Percentiles rank a stretch among this genome's conserved stretches.
phyloP scores from a whole-genome alignment of 73 alveolate species.

The Paramecium sexaurelia region DNA sequence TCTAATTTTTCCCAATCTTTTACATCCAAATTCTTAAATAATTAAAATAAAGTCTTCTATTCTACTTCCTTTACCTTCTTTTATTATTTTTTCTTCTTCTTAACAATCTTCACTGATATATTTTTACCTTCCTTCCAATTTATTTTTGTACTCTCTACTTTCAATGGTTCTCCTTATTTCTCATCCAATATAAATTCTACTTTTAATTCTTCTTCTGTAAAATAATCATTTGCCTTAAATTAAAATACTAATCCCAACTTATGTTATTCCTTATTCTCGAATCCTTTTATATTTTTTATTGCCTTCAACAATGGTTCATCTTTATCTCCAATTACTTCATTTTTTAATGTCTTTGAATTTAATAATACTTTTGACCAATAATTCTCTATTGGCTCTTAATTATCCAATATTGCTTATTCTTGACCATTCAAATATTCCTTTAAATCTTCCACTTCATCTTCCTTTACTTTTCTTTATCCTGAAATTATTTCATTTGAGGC shows the following conservation, averaged over 20 bases:
- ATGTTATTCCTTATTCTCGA: neutral
- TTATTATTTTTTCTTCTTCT: conserved; percentile 36
- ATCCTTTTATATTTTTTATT: neutral
- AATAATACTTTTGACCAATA: conserved; percentile 37
- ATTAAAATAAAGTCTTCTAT: neutral
- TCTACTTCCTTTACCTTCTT: conserved; percentile 43
- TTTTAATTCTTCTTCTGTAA: neutral
- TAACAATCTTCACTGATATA: neutral
- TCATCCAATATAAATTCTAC: conserved; percentile 14
- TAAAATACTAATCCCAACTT: neutral
- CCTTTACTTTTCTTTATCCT: neutral
- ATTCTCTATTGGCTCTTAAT: conserved; percentile 26
- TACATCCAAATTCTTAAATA: conserved; percentile 14
- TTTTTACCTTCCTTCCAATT: conserved; percentile 46
- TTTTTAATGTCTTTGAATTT: conserved; percentile 35
- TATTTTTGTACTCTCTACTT: neutral
- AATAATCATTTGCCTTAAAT: conserved; percentile 15
- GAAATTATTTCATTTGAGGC: conserved; percentile 28
- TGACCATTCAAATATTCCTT: neutral
- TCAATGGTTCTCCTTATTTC: neutral
- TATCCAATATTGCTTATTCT: neutral
- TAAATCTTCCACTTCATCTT: neutral
- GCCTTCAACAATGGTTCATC: neutral
- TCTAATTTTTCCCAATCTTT: neutral
- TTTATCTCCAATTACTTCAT: neutral